These are phyloP conservation scores for Nidularia pulvinata DNA, from an alignment of 768 basidiomycete genomes.

Conservation along the genomic window DNA sequence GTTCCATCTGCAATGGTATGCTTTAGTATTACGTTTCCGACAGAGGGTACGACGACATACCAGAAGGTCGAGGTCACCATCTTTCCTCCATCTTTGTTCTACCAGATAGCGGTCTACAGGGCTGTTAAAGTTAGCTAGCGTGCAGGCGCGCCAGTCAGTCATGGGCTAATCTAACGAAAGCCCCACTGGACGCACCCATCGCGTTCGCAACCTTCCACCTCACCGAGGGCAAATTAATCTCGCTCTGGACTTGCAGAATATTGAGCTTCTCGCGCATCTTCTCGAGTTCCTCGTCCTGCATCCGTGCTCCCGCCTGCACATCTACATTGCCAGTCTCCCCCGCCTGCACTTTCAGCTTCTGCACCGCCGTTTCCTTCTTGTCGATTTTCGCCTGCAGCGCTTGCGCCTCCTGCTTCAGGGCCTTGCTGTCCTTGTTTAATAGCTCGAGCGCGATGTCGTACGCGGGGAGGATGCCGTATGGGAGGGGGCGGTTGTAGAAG, in stretches of 20 bases:
- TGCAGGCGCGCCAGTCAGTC: constrained; percentile 1
- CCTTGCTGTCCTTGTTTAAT: constrained; percentile 60
- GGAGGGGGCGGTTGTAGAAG: constrained; percentile 66
- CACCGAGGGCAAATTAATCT: constrained; percentile 82
- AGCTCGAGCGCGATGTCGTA: constrained; percentile 85
- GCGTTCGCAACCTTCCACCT: constrained; percentile 80
- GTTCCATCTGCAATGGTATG: constrained; percentile 71
- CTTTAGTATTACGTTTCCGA: neutral
- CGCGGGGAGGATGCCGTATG: constrained; percentile 63
- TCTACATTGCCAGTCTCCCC: constrained; percentile 15
- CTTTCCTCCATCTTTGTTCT: constrained; percentile 84
- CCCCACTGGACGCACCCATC: constrained; percentile 57
- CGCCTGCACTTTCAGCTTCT: constrained; percentile 12
- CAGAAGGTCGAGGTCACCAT: constrained; percentile 82
- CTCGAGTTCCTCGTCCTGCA: constrained; percentile 34
- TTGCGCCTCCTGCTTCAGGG: constrained; percentile 42
- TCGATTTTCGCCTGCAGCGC: constrained; percentile 30
- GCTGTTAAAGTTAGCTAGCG: constrained; percentile 71
- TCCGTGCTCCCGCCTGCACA: constrained; percentile 22
- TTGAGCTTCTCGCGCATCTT: constrained; percentile 45
- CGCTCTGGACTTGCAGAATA: constrained; percentile 76
- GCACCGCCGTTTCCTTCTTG: constrained; percentile 15
- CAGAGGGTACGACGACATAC: constrained; percentile 38
- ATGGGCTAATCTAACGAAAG: neutral
- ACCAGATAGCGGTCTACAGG: constrained; percentile 76